A percentile compares a stretch with the other conserved stretches of the same genome.
Evolutionary conservation across 306 rosid genomes (phyloP).

Genomic region (Pyrus pyrifolia): DNA sequence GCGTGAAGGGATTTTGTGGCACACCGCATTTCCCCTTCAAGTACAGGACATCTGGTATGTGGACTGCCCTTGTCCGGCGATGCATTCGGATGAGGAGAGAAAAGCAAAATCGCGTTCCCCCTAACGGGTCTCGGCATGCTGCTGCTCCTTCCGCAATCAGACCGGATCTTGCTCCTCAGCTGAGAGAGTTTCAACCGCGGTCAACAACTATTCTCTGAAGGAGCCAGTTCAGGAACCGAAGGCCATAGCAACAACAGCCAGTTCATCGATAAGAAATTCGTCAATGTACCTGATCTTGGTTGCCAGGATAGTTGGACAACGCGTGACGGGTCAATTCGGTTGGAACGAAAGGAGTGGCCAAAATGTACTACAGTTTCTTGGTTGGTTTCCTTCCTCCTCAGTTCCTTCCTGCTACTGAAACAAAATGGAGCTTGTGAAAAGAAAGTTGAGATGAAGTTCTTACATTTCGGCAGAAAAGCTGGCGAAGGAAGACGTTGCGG

Average conservation of each 20-base stretch:
- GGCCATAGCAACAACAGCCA: not conserved
- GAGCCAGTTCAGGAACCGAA: not conserved
- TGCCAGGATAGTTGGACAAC: constrained; percentile 83
- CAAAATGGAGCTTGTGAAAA: constrained; percentile 2
- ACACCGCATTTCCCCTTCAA: constrained; percentile 65
- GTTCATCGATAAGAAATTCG: constrained; percentile 12
- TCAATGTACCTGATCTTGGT: constrained; percentile 92
- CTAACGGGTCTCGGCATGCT: constrained; percentile 47
- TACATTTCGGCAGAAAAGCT: constrained; percentile 38
- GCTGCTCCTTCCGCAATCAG: constrained; percentile 35
- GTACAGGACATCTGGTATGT: constrained; percentile 68
- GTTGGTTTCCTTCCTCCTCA: constrained; percentile 27
- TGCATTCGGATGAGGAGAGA: constrained; percentile 45
- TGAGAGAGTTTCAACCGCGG: constrained; percentile 17
- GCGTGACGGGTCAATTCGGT: constrained; percentile 56
- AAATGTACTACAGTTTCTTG: constrained; percentile 17
- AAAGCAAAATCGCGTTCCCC: constrained; percentile 77
- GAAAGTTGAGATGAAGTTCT: constrained; percentile 8
- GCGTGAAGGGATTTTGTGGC: constrained; percentile 54
- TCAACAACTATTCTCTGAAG: constrained; percentile 41
- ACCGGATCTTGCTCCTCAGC: constrained; percentile 37
- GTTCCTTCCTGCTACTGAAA: constrained; percentile 53
- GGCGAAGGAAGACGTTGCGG: constrained; percentile 10
- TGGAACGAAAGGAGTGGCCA: constrained; percentile 28
- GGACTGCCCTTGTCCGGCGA: constrained; percentile 54